Percentiles rank a stretch among this genome's conserved stretches.
Evolutionary conservation across 345 rosid species (phyloP).

Genomic region (Eucalyptus camaldulensis): DNA sequence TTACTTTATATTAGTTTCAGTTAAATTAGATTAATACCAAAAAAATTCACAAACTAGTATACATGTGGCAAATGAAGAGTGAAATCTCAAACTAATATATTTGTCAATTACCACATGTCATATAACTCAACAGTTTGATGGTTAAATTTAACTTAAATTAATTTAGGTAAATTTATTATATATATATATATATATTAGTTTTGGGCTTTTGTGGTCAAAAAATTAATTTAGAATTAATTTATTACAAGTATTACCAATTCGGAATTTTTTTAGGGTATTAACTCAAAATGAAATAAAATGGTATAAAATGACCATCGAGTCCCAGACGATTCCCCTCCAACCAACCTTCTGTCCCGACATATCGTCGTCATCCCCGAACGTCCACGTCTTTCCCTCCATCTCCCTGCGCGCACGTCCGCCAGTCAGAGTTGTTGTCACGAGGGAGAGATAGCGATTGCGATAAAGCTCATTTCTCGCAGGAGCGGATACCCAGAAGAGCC

Average conservation of each 20-base stretch:
- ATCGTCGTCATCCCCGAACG: background rate
- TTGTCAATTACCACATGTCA: fast-evolving
- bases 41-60: background rate
- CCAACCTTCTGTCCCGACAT: background rate
- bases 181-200: fast-evolving
- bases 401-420: background rate
- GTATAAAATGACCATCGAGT: background rate
- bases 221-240: too few species aligned
- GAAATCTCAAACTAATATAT: fast-evolving
- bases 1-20: fast-evolving
- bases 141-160: background rate
- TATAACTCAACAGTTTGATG: fast-evolving
- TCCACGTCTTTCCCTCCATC: background rate
- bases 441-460: background rate
- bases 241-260: fast-evolving
- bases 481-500: background rate
- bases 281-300: background rate
- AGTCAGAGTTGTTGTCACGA: background rate
- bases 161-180: background rate
- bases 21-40: background rate
- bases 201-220: fast-evolving
- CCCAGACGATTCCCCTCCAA: fast-evolving
- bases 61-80: fast-evolving
- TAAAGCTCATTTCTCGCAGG: background rate
- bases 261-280: fast-evolving